Percentiles rank a stretch among this genome's conserved stretches.
Evolutionary conservation across 352 stramenopile genomes (phyloP).

Genomic region (Phytophthora tentaculata): DNA sequence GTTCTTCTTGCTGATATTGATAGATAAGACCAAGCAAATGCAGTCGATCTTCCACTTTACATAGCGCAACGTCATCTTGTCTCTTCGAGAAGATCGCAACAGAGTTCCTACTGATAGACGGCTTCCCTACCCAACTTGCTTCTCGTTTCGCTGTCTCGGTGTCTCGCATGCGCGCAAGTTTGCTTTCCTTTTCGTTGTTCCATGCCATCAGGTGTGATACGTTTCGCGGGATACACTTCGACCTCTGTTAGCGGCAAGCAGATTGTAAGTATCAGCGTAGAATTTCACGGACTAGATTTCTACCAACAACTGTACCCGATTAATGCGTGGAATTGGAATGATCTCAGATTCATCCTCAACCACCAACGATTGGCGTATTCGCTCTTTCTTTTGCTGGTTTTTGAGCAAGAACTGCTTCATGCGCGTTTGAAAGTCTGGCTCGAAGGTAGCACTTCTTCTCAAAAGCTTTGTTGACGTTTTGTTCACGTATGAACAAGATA

Average conservation of each 20-base stretch:
- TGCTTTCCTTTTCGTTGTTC: slow-evolving; percentile 64
- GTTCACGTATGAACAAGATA: slow-evolving; percentile 19
- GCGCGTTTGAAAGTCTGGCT: slow-evolving; percentile 67
- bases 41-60: slow-evolving; percentile 74
- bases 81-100: slow-evolving; percentile 39
- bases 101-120: slow-evolving; percentile 43
- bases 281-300: too few species aligned
- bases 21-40: slow-evolving; percentile 77
- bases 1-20: slow-evolving; percentile 69
- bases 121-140: slow-evolving; percentile 39
- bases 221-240: slow-evolving; percentile 59
- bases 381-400: slow-evolving; percentile 52
- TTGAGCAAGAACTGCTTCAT: slow-evolving; percentile 63
- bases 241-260: slow-evolving; percentile 41
- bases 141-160: slow-evolving; percentile 40
- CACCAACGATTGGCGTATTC: slow-evolving; percentile 47
- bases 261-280: not conserved
- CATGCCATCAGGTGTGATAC: slow-evolving; percentile 72
- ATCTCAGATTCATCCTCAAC: slow-evolving; percentile 38
- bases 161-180: slow-evolving; percentile 51
- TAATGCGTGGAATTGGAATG: slow-evolving; percentile 54
- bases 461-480: slow-evolving; percentile 51
- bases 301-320: slow-evolving; percentile 38
- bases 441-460: slow-evolving; percentile 52
- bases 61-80: slow-evolving; percentile 58